These are phyloP conservation scores for Sequoia sempervirens DNA, from an alignment of 75 land plant species.

Conservation along the genomic window DNA sequence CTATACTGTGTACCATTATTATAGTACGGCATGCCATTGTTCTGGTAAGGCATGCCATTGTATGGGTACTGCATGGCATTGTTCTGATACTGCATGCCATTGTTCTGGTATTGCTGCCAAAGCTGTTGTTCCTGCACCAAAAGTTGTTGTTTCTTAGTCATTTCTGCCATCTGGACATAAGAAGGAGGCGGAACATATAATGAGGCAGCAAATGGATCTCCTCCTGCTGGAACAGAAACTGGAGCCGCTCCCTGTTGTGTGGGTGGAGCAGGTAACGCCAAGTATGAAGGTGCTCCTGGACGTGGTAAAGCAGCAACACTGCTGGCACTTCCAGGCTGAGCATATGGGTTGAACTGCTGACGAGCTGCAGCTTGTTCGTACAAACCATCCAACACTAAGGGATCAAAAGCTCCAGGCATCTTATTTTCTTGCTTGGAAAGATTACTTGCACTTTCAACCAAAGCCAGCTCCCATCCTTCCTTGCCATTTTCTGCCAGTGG, in stretches of 20 bases:
- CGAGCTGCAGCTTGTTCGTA: constrained; percentile 29
- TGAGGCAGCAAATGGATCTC: constrained; percentile 87
- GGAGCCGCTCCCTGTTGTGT: constrained; percentile 8
- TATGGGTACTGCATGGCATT: background rate
- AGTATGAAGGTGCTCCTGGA: constrained; percentile 41
- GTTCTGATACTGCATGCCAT: constrained; percentile 61
- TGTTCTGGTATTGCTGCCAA: constrained; percentile 84
- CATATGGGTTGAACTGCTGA: constrained; percentile 1
- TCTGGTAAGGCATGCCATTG: constrained; percentile 72
- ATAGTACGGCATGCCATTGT: constrained; percentile 64
- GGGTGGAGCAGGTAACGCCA: constrained; percentile 44
- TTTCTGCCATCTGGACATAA: constrained; percentile 93
- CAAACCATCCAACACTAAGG: constrained; percentile 31
- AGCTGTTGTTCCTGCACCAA: constrained; percentile 77
- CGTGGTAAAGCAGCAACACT: constrained; percentile 43
- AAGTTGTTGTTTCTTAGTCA: constrained; percentile 78
- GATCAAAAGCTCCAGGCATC: constrained; percentile 30
- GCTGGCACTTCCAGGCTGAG: constrained; percentile 34
- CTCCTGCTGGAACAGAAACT: constrained; percentile 16
- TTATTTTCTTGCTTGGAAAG: constrained; percentile 28
- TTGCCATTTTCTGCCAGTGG: constrained; percentile 48
- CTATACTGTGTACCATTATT: constrained; percentile 57
- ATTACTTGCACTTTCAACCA: constrained; percentile 34
- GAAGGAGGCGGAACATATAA: constrained; percentile 66
- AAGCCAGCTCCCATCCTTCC: constrained; percentile 53